Evolutionary conservation across 306 rosid genomes (phyloP), one percentile per base, ranked within the genome.

Genomic region (Comarum palustre): DNA sequence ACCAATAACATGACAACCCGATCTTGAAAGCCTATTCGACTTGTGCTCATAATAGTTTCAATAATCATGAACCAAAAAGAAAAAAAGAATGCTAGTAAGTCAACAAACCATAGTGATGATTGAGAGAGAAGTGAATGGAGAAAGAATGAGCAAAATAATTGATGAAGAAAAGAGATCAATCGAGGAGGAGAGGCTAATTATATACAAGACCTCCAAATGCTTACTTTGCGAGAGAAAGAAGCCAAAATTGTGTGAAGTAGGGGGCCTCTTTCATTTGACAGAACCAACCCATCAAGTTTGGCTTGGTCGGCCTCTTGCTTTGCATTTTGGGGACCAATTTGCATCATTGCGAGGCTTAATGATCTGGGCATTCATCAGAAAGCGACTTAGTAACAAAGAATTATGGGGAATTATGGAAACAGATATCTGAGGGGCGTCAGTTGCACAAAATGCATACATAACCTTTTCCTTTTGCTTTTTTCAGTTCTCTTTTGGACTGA

Each of bases 201-300:
- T 39, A 39, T 3, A 15, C 8, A 4, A 38, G 75, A 72, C 67
- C 84, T 83, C 86, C 81, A 86, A 83, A 83, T 82, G 80, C 77
- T 84, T 82, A 82, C 89, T 87, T 90, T 87, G 86, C 50, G 41
- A 51, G 81, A 86, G 84, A 86, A 51, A 84, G 85, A 86, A 81
- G 89, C 92, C 90, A 86, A 87, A 75, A 62, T 77, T 81, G 51
- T 81, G 58, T 75, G 81, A 80, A 63, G 62, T 75, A 38, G 41
- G 86, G 81, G 80, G 19, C 64, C 64, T 57, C 2, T 66, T 34
- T 19, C 66, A 68, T 79, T 80, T 75, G 86, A 85, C 83, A 81
- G 84, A 69, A 73, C 85, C 84, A 85, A 86, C 66, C 66, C n/a
- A 57, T 25, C 63, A 57, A 57, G 62, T 36, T 12, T 46, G 6